Conservation (phyloP, 139 green algal species). For the Pseudopediastrum boryanum region DNA sequence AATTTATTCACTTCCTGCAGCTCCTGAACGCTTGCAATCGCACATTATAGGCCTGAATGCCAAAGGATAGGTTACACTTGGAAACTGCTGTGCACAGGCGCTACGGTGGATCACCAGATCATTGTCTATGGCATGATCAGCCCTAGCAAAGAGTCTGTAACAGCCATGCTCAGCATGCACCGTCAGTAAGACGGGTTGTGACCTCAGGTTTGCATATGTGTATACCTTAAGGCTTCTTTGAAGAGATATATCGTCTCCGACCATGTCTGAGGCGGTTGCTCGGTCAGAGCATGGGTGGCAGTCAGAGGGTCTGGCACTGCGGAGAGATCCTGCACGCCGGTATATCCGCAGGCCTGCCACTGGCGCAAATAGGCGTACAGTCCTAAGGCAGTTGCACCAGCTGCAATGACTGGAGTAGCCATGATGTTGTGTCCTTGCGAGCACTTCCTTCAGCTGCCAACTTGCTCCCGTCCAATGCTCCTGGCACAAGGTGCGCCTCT, state of each 20-base stretch:
- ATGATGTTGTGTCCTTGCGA: too few relatives aligned
- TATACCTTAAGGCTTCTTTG: slow-evolving; percentile 73
- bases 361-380: slow-evolving; percentile 39
- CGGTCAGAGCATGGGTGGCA: slow-evolving; percentile 41
- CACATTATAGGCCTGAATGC: neutral
- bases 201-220: neutral
- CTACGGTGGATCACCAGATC: neutral
- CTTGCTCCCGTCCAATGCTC: too few relatives aligned
- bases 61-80: neutral
- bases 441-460: too few relatives aligned
- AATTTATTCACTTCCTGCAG: too few relatives aligned
- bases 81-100: neutral
- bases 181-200: neutral
- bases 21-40: too few relatives aligned
- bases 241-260: slow-evolving; percentile 77
- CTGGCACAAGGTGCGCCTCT: too few relatives aligned
- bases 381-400: slow-evolving; percentile 40
- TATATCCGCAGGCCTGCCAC: slow-evolving; percentile 28
- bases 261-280: slow-evolving; percentile 70
- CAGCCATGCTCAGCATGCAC: too few relatives aligned
- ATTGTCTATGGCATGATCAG: neutral
- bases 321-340: slow-evolving; percentile 18
- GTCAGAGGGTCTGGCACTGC: neutral
- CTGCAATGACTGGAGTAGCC: slow-evolving; percentile 37
- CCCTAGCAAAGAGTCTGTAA: neutral